Conservation (phyloP, 352 stramenopile genomes). For the Plasmopara halstedii region DNA sequence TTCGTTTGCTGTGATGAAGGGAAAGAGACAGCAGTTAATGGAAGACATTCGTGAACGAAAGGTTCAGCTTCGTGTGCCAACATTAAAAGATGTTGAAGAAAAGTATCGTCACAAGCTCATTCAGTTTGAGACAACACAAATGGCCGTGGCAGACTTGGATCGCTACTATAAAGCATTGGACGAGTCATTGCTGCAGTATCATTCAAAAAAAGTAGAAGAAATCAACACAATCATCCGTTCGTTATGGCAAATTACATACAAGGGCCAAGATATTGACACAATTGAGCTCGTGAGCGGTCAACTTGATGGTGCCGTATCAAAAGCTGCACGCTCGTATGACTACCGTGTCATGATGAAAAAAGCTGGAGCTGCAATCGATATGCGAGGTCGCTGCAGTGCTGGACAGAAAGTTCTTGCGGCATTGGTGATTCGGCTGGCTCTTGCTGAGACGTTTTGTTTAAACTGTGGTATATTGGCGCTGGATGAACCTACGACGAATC, state of each 20-base stretch:
- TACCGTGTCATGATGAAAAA: constrained; percentile 99
- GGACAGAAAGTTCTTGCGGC: constrained; percentile 95
- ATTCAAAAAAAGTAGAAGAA: constrained; percentile 98
- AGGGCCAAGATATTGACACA: constrained; percentile 98
- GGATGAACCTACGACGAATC: constrained; percentile 98
- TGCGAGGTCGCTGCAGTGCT: constrained; percentile 98
- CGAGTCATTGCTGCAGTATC: constrained; percentile 94
- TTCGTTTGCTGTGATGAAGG: constrained; percentile 29
- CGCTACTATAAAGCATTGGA: constrained; percentile 96
- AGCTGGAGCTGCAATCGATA: constrained; percentile 91
- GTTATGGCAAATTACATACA: constrained; percentile 98
- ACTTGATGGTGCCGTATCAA: constrained; percentile 55
- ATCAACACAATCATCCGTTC: constrained; percentile 99
- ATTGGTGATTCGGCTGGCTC: constrained; percentile 96
- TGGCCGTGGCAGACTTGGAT: constrained; percentile 95
- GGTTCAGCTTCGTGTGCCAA: constrained; percentile 37
- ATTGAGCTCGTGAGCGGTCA: constrained; percentile 97
- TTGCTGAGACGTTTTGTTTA: constrained; percentile 98
- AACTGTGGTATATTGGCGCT: constrained; percentile 98
- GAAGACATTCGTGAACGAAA: constrained; percentile 57
- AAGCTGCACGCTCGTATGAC: constrained; percentile 91
- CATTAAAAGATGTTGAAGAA: constrained; percentile 93
- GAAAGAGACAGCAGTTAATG: constrained; percentile 48
- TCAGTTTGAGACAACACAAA: constrained; percentile 92
- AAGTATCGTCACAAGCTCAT: constrained; percentile 93